Conservation (phyloP, 192 early-diverging fungal species). For the Coemansia javaensis region DNA sequence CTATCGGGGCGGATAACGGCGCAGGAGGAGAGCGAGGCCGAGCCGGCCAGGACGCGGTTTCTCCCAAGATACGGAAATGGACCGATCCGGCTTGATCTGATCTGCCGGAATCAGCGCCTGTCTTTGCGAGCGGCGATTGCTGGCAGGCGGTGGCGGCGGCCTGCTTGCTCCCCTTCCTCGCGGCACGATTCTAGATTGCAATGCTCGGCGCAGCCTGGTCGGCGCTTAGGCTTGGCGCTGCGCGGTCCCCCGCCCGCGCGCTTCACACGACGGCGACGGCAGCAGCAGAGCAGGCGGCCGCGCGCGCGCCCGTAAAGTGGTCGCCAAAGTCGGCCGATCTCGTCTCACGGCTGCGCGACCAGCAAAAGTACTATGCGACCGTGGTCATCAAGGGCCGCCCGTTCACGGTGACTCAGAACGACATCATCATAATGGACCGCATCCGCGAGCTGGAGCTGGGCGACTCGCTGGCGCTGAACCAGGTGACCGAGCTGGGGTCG, state of each 20-base stretch:
- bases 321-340: constrained; percentile 22
- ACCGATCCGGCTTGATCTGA: no score
- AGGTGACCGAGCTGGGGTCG: constrained; percentile 80
- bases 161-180: no score
- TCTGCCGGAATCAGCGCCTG: no score
- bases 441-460: constrained; percentile 83
- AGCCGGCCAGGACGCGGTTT: no score
- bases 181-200: background rate
- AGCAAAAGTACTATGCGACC: constrained; percentile 76
- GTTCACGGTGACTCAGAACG: constrained; percentile 82
- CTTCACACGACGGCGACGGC: background rate
- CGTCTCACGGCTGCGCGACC: constrained; percentile 54
- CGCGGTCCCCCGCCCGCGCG: background rate
- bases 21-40: constrained; percentile 4
- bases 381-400: constrained; percentile 84
- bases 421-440: constrained; percentile 77
- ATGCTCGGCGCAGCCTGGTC: background rate
- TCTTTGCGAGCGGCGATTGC: no score
- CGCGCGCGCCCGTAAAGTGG: constrained; percentile 13
- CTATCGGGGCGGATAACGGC: constrained; percentile 5
- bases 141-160: no score
- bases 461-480: constrained; percentile 80
- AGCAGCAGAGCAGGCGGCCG: no score
- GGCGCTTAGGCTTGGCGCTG: background rate
- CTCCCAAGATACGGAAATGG: no score